These are phyloP conservation scores for Lophiostoma macrostomum DNA, from an alignment of 495 filamentous ascomycete genomes.

Conservation along the genomic window DNA sequence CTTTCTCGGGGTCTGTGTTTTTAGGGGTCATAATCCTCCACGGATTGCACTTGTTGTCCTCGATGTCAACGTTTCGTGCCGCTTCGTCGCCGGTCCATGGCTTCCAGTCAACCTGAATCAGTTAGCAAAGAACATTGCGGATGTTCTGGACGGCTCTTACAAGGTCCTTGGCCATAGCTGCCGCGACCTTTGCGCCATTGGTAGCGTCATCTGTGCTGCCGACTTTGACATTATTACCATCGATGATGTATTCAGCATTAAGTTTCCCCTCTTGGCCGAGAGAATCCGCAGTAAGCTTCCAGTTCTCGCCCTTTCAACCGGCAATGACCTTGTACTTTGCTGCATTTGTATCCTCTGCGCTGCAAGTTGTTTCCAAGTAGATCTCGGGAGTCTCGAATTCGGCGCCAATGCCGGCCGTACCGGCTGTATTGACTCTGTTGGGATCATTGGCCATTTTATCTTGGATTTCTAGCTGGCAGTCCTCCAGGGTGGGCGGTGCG, in stretches of 20 bases:
- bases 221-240: conserved; percentile 5
- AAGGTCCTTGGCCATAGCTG: neutral
- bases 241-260: conserved; percentile 4
- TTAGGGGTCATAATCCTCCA: neutral
- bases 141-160: conserved; percentile 1
- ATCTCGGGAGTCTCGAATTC: conserved; percentile 9
- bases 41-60: conserved; percentile 7
- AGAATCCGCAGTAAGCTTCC: conserved; percentile 3
- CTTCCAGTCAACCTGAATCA: conserved; percentile 3
- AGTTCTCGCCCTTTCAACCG: conserved; percentile 2
- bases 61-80: conserved; percentile 6
- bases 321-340: conserved; percentile 5
- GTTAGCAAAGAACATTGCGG: neutral
- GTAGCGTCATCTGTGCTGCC: conserved; percentile 1
- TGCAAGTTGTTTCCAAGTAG: conserved; percentile 1
- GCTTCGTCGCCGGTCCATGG: conserved; percentile 5
- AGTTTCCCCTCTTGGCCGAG: neutral
- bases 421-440: neutral
- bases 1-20: neutral
- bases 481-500: neutral
- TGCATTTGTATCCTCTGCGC: neutral
- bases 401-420: conserved; percentile 6
- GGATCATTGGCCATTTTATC: neutral
- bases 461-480: neutral
- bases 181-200: neutral